Evolutionary conservation across 768 basidiomycete genomes (phyloP), one percentile per base, ranked within the genome.

Genomic region (Psilocybe tampanensis): DNA sequence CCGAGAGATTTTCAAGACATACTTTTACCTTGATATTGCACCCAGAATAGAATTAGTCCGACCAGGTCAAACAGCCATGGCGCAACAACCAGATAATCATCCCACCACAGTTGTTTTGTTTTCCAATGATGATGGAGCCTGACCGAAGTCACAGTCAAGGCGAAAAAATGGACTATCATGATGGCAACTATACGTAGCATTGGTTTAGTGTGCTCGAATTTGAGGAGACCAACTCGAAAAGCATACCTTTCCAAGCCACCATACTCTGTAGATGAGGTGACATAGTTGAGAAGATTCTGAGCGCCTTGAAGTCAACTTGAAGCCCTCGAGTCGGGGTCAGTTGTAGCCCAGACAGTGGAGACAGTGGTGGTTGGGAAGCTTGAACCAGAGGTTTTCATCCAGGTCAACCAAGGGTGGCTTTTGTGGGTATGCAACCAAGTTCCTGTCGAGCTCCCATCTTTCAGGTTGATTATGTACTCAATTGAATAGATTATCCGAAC

Each of bases 81-180:
- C 3, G 61, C 8, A 17, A 59, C 36, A 1, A 61, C 66, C 41
- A 62, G 47, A 18, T 62, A 57, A 51, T 70, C 69, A 29, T 70
- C 68, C 66, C 66, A 69, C 62, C 68, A 69, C 17, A 63, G 54
- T 18, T 51, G 50, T 15, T 53, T 53, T 26, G 18, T 53, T 8
- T 60, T 50, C 47, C 41, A 62, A 1, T 67, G 62, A 26, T 61
- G 45, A 11, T 32, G 17, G 12, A 70, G 17, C 19, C 69, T 55
- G 44, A 67, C 57, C 17, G 52, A 18, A 19, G 62, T 63, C 24
- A 60, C 49, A 13, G 23, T 33, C 9, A 66, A 57, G 1, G 64
- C 64, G 13, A 65, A 2, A 5, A 48, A 26, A 44, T 69, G 68
- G 39, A 63, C 41, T 12, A 64, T 9, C 5, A 60, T 62, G 2